These are phyloP conservation scores for Cryptomeria japonica DNA, from an alignment of 75 land plant species.

Conservation along the genomic window DNA sequence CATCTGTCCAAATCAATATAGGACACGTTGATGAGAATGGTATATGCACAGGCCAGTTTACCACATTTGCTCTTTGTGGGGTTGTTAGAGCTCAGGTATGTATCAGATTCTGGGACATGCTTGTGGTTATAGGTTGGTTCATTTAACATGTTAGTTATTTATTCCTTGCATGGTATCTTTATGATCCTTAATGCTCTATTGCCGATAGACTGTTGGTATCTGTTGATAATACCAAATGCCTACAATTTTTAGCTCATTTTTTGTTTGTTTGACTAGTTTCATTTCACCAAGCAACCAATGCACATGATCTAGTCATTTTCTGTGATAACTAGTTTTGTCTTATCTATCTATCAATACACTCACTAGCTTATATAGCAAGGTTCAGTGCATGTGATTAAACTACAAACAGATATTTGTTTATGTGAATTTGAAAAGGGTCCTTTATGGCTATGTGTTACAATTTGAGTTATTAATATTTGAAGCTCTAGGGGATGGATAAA, in stretches of 20 bases:
- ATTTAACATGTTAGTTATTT: too few relatives aligned
- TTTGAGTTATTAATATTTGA: neutral
- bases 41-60: constrained; percentile 61
- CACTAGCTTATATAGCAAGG: neutral
- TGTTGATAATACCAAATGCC: neutral
- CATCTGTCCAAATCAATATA: constrained; percentile 79
- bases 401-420: neutral
- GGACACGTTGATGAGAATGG: constrained; percentile 84
- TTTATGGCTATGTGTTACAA: neutral
- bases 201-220: neutral
- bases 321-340: neutral
- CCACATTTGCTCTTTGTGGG: constrained; percentile 83
- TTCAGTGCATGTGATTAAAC: neutral
- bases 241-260: neutral
- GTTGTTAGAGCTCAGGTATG: constrained; percentile 78
- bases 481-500: neutral
- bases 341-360: neutral
- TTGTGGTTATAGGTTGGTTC: neutral
- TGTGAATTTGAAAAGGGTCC: neutral
- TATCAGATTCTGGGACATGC: neutral
- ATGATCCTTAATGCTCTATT: neutral
- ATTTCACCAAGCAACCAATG: neutral
- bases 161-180: neutral
- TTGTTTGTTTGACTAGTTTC: neutral
- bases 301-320: neutral